These are phyloP conservation scores for Fusarium sp. DNA, from an alignment of 2,329 filamentous ascomycete species.

Conservation along the genomic window DNA sequence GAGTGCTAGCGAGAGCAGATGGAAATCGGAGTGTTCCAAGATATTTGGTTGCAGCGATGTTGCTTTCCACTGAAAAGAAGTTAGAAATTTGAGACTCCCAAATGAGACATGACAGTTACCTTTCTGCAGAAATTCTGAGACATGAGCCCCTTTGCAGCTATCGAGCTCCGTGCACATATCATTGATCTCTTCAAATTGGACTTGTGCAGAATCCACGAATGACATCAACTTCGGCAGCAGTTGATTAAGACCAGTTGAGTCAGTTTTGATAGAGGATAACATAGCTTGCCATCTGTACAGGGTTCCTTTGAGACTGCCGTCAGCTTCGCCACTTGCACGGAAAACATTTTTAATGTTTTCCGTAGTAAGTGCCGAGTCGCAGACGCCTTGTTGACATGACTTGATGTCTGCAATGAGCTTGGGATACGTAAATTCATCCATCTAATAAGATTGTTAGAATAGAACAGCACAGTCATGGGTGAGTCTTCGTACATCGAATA, in stretches of 20 bases:
- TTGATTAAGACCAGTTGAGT: rapidly evolving
- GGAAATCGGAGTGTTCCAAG: not conserved
- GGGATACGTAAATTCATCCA: not conserved
- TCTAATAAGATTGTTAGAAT: too few species aligned
- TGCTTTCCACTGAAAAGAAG: not conserved
- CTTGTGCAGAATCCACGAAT: not conserved
- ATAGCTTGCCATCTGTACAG: not conserved
- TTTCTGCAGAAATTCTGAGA: not conserved
- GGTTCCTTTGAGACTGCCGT: rapidly evolving
- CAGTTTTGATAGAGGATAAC: not conserved
- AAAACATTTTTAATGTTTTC: not conserved
- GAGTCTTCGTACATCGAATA: not conserved
- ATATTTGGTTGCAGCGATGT: not conserved
- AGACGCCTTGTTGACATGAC: not conserved
- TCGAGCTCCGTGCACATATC: not conserved
- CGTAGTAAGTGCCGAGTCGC: not conserved
- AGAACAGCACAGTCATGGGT: too few species aligned
- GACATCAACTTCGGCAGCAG: not conserved
- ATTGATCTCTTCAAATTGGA: not conserved
- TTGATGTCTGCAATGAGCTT: not conserved
- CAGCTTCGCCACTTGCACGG: not conserved
- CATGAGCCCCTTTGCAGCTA: not conserved
- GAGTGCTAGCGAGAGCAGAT: not conserved
- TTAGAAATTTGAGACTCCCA: too few species aligned
- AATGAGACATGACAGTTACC: too few species aligned